phyloP scores from a whole-genome alignment of 1,284 basidiomycete genomes.

The Pyrrhoderma lamaoense region DNA sequence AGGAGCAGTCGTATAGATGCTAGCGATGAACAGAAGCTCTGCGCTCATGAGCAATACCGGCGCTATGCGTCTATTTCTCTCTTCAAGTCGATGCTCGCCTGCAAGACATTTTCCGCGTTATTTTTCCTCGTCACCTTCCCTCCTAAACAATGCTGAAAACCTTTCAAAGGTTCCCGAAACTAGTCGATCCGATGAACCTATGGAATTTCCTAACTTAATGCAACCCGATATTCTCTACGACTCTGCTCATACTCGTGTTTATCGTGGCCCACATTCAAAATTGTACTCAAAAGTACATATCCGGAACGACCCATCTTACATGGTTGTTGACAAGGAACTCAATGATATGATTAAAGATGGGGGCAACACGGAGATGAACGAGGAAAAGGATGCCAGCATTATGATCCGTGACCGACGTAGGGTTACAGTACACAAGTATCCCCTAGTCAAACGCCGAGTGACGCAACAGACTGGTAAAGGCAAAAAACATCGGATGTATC shows the following conservation, averaged over 20 bases:
- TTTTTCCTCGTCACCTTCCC: not conserved
- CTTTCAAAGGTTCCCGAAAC: not conserved
- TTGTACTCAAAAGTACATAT: conserved; percentile 35
- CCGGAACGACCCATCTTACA: conserved; percentile 47
- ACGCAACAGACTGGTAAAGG: conserved; percentile 85
- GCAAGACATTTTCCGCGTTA: not conserved
- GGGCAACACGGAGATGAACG: conserved; percentile 15
- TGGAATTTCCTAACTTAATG: conserved; percentile 15
- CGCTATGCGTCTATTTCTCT: not conserved
- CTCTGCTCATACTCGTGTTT: conserved; percentile 6
- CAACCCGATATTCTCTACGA: conserved; percentile 16
- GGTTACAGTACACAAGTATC: conserved; percentile 44
- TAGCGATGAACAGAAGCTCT: conserved; percentile 13
- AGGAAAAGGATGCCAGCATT: conserved; percentile 19
- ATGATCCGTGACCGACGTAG: conserved; percentile 19
- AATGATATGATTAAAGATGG: conserved; percentile 17
- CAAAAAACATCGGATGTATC: conserved; percentile 61
- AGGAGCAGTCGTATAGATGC: not conserved
- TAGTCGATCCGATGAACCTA: not conserved
- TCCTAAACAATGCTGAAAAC: too few species aligned
- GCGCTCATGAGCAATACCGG: conserved; percentile 5
- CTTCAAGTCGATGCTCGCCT: not conserved
- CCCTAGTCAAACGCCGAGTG: conserved; percentile 54
- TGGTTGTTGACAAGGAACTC: conserved; percentile 24
- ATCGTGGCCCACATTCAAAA: conserved; percentile 1